Base-by-base conservation (phyloP, 2,329 filamentous ascomycete genomes). In the Aureobasidium sp. region DNA sequence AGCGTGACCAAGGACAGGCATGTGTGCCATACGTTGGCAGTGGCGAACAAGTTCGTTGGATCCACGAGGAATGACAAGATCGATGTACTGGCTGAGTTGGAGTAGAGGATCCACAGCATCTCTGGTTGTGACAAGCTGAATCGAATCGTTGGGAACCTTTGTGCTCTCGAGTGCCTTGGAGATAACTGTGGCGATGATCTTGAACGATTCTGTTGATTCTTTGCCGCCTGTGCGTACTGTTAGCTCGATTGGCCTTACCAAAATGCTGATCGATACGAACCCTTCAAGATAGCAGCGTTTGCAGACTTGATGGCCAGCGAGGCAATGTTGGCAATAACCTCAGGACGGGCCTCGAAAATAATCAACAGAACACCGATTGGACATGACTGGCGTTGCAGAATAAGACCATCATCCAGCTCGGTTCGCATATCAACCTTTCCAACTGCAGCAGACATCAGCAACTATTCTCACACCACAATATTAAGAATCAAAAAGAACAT, bases 321-420 rank as follows among this genome's bases (percentile, higher is more conserved):
- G 65, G 94, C 92, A 71, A 99, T 97, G 75, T 99, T 99, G 72
- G 93, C 94, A 71, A 99, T 97, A 67, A 99, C 94, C 77, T 99
- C 94, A 7, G 94, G 94, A 8, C 94, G 88, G 39, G 94, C 94
- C 78, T 99, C 94, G 72, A 99, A 99, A 71, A 99, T 97, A 76
- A 99, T 94, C 67, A 99, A 84, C 46, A 99, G 84, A n/a, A 97
- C 92, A 64, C 94, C 94, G 68, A 99, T 97, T 6, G 94, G 94
- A 73, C 91, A 96, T 44, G 90, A 92, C 51, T 96, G 89, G 65
- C 92, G 87, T 72, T 96, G 91, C 64, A 99, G 82, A 59, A 87
- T 82, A 59, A 99, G 82, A 59, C 87, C 88, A 68, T 97, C 89
- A 74, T 97, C 94, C 12, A 99, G 83, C 63, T 87, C 84, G 48